Percentiles rank a stretch among this genome's conserved stretches.
Evolutionary conservation across 805 yeast genomes (phyloP).

Genomic region (Starmerella bacillaris): DNA sequence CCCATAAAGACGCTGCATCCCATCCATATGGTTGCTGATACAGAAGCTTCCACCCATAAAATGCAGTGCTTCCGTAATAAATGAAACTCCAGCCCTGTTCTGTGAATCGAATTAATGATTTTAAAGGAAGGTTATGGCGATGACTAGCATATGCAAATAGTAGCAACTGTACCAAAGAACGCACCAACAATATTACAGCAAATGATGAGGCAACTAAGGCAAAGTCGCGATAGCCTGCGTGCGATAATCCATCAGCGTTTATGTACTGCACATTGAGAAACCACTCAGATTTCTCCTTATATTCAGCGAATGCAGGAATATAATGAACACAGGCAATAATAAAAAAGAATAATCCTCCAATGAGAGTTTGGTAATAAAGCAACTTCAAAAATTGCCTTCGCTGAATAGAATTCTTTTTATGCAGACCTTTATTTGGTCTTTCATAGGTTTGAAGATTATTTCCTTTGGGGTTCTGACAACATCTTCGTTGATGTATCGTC

Average conservation of each 20-base stretch:
- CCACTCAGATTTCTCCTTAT: constrained; percentile 2
- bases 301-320: constrained; percentile 1
- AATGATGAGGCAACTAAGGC: constrained; percentile 7
- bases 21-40: constrained; percentile 38
- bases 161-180: constrained; percentile 11
- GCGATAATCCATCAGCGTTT: constrained; percentile 9
- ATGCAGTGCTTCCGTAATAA: constrained; percentile 40
- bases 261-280: constrained; percentile 10
- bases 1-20: constrained; percentile 40
- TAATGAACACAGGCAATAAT: constrained; percentile 1
- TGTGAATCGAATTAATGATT: constrained; percentile 50
- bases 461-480: too few relatives aligned
- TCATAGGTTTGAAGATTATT: too few relatives aligned
- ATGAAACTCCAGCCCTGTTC: constrained; percentile 70
- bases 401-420: too few relatives aligned
- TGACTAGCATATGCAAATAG: constrained; percentile 5
- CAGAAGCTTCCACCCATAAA: constrained; percentile 41
- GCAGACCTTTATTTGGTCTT: too few relatives aligned
- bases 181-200: constrained; percentile 8
- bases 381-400: constrained; percentile 2
- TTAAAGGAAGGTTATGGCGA: constrained; percentile 18
- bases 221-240: constrained; percentile 12
- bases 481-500: too few relatives aligned
- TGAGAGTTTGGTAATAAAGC: constrained; percentile 2
- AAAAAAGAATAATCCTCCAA: constrained; percentile 3